Percentiles rank a stretch among this genome's conserved stretches.
These are phyloP conservation scores for Starmerella apicola DNA, from an alignment of 805 yeast genomes.

Conservation along the genomic window DNA sequence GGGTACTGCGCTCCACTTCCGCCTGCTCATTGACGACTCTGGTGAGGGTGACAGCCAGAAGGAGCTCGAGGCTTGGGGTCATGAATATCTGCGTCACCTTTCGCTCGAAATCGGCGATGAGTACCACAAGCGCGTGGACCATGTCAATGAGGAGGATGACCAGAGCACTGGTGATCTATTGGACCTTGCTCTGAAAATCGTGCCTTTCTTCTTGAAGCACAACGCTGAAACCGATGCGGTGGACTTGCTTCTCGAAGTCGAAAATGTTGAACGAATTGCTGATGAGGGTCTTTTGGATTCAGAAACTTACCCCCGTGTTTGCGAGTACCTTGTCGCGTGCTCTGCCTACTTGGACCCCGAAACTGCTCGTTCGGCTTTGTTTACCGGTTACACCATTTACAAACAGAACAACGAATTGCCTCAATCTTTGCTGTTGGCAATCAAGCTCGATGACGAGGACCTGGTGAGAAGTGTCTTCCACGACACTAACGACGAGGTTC, in stretches of 20 bases:
- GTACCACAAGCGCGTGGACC: constrained; percentile 39
- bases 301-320: constrained; percentile 73
- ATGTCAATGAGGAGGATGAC: constrained; percentile 11
- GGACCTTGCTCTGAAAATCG: constrained; percentile 59
- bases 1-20: constrained; percentile 66
- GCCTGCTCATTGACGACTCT: constrained; percentile 45
- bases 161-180: constrained; percentile 34
- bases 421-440: constrained; percentile 75
- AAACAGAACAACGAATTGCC: constrained; percentile 66
- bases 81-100: constrained; percentile 90
- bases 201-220: constrained; percentile 81
- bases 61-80: constrained; percentile 67
- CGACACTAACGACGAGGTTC: constrained; percentile 40
- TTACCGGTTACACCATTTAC: constrained; percentile 81
- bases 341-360: constrained; percentile 95
- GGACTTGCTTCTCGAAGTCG: constrained; percentile 81
- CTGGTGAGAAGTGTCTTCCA: constrained; percentile 69
- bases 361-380: constrained; percentile 72
- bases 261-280: constrained; percentile 69
- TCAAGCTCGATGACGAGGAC: constrained; percentile 71
- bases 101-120: constrained; percentile 91
- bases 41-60: constrained; percentile 36
- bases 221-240: constrained; percentile 99
- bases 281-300: constrained; percentile 59
- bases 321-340: constrained; percentile 88